Percentiles rank a stretch among this genome's conserved stretches.
Conservation (phyloP, 306 rosid genomes). For the Citrullus mucosospermus region DNA sequence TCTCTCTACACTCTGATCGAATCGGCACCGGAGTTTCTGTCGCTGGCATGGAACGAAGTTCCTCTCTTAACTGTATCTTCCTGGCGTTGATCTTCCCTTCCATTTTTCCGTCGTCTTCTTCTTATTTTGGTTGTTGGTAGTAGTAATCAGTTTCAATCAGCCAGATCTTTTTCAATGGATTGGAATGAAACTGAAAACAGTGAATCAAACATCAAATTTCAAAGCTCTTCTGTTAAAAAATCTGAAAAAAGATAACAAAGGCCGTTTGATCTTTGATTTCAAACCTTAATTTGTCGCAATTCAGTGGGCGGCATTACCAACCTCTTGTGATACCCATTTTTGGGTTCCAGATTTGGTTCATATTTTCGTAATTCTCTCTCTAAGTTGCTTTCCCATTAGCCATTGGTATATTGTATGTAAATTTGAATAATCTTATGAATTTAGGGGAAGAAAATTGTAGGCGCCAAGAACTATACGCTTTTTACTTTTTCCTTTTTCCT, state of each 20-base stretch:
- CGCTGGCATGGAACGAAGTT: conserved; percentile 83
- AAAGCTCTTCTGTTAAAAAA: neutral
- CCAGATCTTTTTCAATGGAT: conserved; percentile 6
- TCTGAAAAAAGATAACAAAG: neutral
- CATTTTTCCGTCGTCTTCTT: neutral
- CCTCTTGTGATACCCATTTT: neutral
- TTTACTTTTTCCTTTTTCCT: neutral
- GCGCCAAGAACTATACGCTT: neutral
- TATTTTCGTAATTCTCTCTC: neutral
- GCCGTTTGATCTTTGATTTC: neutral
- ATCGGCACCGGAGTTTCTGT: conserved; percentile 68
- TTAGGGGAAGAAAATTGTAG: neutral
- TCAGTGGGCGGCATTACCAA: neutral
- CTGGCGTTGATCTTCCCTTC: conserved; percentile 45
- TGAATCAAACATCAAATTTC: neutral
- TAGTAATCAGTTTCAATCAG: neutral
- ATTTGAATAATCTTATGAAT: neutral
- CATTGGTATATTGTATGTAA: neutral
- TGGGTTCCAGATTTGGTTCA: neutral
- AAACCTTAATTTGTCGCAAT: neutral
- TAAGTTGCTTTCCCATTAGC: neutral
- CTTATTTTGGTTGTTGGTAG: neutral
- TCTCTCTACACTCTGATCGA: conserved; percentile 47
- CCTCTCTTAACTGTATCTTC: conserved; percentile 79
- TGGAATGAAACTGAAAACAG: neutral